phyloP scores from a whole-genome alignment of 345 rosid genomes.

The Lumnitzera racemosa region DNA sequence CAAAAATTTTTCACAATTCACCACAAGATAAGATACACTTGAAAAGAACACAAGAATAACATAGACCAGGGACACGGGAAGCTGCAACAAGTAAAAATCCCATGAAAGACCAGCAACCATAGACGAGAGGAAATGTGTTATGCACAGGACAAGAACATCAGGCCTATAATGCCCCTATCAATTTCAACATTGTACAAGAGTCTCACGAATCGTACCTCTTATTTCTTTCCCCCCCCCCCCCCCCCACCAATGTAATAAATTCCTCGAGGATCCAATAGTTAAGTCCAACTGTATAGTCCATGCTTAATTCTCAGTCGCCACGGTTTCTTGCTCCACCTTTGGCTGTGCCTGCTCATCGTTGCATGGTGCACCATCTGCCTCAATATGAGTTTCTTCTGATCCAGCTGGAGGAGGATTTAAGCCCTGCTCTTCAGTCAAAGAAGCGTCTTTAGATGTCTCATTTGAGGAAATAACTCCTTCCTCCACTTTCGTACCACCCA shows the following conservation, averaged over 20 bases:
- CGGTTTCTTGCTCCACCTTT: constrained; percentile 25
- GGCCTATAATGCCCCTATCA: no score
- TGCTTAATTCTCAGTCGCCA: constrained; percentile 28
- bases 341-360: constrained; percentile 32
- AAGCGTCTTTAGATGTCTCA: constrained; percentile 8
- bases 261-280: no score
- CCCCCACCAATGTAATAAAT: no score
- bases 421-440: constrained; percentile 24
- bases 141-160: no score
- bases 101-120: no score
- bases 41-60: no score
- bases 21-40: no score
- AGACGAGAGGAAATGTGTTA: no score
- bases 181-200: no score
- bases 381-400: constrained; percentile 23
- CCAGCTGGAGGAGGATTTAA: constrained; percentile 12
- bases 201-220: constrained; percentile 1
- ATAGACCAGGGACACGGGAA: no score
- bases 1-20: no score
- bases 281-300: constrained; percentile 10
- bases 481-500: constrained; percentile 12
- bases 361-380: constrained; percentile 15
- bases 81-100: no score
- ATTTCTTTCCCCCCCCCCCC: not conserved
- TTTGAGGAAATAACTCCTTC: constrained; percentile 14